Percentiles rank a stretch among this genome's conserved stretches.
Evolutionary conservation across 495 filamentous ascomycete genomes (phyloP).

Genomic region (Neurospora sp.): DNA sequence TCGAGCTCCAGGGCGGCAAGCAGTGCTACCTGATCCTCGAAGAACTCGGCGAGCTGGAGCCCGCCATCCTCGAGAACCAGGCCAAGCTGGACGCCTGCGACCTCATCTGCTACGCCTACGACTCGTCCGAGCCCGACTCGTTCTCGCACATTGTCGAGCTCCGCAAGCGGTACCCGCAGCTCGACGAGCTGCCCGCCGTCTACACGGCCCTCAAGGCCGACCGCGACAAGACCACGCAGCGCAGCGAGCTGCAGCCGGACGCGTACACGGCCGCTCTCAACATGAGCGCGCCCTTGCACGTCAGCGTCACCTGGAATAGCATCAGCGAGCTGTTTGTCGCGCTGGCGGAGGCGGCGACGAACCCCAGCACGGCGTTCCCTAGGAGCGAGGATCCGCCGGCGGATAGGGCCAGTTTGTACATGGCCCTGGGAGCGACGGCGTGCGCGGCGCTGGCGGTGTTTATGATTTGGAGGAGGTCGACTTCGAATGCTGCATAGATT

Average conservation of each 20-base stretch:
- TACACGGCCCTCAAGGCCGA: slow-evolving; percentile 93
- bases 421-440: slow-evolving; percentile 70
- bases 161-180: slow-evolving; percentile 62
- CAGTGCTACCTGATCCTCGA: slow-evolving; percentile 95
- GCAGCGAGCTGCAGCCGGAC: slow-evolving; percentile 84
- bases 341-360: slow-evolving; percentile 78
- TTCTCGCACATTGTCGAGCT: slow-evolving; percentile 85
- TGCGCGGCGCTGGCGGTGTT: slow-evolving; percentile 74
- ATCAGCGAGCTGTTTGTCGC: slow-evolving; percentile 86
- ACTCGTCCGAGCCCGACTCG: slow-evolving; percentile 90
- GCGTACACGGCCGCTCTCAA: slow-evolving; percentile 72
- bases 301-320: slow-evolving; percentile 82
- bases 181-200: slow-evolving; percentile 79
- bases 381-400: slow-evolving; percentile 72
- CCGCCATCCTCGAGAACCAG: slow-evolving; percentile 85
- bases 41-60: slow-evolving; percentile 91
- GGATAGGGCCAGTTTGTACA: slow-evolving; percentile 75
- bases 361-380: slow-evolving; percentile 79
- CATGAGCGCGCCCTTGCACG: slow-evolving; percentile 83
- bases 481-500: slow-evolving; percentile 17
- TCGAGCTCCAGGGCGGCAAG: slow-evolving; percentile 90
- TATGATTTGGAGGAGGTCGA: slow-evolving; percentile 53
- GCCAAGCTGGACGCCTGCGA: slow-evolving; percentile 89
- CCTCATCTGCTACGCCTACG: slow-evolving; percentile 89
- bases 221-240: slow-evolving; percentile 85